Conservation (phyloP, 2,329 filamentous ascomycete genomes). For the Aspergillus quadrilineatus region DNA sequence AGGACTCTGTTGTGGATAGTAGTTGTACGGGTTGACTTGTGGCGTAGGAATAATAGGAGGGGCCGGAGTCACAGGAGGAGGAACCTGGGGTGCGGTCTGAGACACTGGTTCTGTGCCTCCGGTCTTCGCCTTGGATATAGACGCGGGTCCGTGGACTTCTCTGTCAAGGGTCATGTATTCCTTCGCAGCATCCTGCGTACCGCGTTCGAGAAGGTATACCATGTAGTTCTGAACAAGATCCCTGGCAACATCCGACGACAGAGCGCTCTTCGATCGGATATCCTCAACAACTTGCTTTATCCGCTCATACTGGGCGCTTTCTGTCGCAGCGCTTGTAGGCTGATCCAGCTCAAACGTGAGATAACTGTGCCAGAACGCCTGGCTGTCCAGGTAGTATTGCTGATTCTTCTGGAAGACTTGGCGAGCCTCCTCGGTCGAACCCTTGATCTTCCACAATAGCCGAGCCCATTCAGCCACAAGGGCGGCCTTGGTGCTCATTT, state of each 20-base stretch:
- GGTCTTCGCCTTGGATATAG: conserved; percentile 37
- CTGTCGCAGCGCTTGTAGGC: conserved; percentile 64
- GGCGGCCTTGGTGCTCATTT: conserved; percentile 78
- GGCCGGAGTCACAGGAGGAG: conserved; percentile 14
- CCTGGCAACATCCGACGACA: conserved; percentile 67
- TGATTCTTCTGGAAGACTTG: conserved; percentile 79
- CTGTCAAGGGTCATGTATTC: conserved; percentile 80
- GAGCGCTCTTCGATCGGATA: conserved; percentile 69
- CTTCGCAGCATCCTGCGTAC: conserved; percentile 79
- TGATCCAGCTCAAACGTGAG: conserved; percentile 86
- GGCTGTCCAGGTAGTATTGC: conserved; percentile 80
- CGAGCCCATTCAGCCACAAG: conserved; percentile 86
- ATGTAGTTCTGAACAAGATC: conserved; percentile 78
- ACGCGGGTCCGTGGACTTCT: conserved; percentile 71
- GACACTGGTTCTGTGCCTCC: conserved; percentile 18
- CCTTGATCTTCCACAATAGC: conserved; percentile 84
- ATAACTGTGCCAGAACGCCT: conserved; percentile 86
- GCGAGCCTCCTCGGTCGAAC: conserved; percentile 75
- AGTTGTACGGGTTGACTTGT: conserved; percentile 28
- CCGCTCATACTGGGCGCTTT: conserved; percentile 66
- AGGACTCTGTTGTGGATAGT: conserved; percentile 34
- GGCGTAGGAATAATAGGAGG: conserved; percentile 20
- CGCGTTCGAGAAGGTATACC: conserved; percentile 77
- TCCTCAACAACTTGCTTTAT: conserved; percentile 78
- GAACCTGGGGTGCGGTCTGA: conserved; percentile 21